A percentile compares a stretch with the other conserved stretches of the same genome.
These are phyloP conservation scores for Trichoderma oligosporum DNA, from an alignment of 2,329 filamentous ascomycete genomes.

Conservation along the genomic window DNA sequence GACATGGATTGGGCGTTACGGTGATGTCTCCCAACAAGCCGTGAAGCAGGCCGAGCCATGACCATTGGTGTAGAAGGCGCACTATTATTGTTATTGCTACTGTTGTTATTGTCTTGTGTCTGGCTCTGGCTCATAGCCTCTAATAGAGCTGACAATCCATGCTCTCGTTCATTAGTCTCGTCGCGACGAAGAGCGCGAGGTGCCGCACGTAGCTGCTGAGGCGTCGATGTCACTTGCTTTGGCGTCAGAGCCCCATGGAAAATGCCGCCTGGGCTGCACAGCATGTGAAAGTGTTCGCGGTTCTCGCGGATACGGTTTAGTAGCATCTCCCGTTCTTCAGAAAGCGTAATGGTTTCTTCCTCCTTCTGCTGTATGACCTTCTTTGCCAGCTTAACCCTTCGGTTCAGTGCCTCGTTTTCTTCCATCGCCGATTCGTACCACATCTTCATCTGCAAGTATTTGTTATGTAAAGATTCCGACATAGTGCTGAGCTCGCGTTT, in stretches of 20 bases:
- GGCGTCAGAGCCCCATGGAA: slow-evolving; percentile 62
- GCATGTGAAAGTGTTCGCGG: slow-evolving; percentile 75
- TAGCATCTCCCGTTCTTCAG: slow-evolving; percentile 72
- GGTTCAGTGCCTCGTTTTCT: slow-evolving; percentile 61
- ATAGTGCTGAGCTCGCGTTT: slow-evolving; percentile 50
- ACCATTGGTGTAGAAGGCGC: slow-evolving; percentile 66
- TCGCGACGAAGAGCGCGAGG: slow-evolving; percentile 44
- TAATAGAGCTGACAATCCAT: slow-evolving; percentile 73
- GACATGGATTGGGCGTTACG: slow-evolving; percentile 80
- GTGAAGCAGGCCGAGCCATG: slow-evolving; percentile 43
- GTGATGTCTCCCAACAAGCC: slow-evolving; percentile 59
- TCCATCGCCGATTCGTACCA: slow-evolving; percentile 63
- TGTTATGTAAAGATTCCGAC: slow-evolving; percentile 51
- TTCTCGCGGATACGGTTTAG: slow-evolving; percentile 85
- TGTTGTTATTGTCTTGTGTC: background rate
- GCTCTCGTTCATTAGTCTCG: slow-evolving; percentile 47
- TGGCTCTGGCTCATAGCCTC: slow-evolving; percentile 69
- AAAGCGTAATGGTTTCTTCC: slow-evolving; percentile 64
- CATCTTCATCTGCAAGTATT: slow-evolving; percentile 60
- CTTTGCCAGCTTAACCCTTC: slow-evolving; percentile 68
- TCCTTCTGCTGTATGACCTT: slow-evolving; percentile 75
- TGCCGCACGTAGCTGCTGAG: slow-evolving; percentile 45
- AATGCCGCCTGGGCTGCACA: slow-evolving; percentile 70
- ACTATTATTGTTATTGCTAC: slow-evolving; percentile 51
- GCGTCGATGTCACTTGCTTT: slow-evolving; percentile 43